A percentile compares a stretch with the other conserved stretches of the same genome.
Evolutionary conservation across 208 protist species (phyloP).

Genomic region (Leishmania tarentolae): DNA sequence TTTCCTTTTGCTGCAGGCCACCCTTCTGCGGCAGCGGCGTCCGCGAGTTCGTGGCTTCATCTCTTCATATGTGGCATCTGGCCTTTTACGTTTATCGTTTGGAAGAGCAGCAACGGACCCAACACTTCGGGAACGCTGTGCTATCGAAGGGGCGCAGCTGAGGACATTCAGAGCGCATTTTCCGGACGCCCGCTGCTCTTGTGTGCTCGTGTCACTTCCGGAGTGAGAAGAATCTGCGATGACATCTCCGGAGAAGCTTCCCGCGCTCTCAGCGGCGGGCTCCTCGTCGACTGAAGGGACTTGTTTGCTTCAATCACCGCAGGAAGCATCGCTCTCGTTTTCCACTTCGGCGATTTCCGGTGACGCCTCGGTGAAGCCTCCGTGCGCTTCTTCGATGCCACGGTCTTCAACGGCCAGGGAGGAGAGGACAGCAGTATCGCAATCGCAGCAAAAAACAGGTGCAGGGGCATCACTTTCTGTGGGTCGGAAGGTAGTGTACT

Average conservation of each 20-base stretch:
- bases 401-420: not conserved
- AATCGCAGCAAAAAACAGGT: not conserved
- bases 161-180: not conserved
- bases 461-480: not conserved
- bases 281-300: not conserved
- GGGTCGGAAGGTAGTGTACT: conserved; percentile 66
- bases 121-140: not conserved
- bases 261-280: not conserved
- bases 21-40: not conserved
- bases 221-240: not conserved
- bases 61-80: not conserved
- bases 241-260: not conserved
- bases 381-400: not conserved
- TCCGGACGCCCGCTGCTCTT: not conserved
- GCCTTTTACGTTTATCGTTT: not conserved
- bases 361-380: not conserved
- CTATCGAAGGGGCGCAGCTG: not conserved
- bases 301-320: not conserved
- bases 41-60: not conserved
- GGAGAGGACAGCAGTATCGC: not conserved
- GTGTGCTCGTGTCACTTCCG: not conserved
- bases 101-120: not conserved
- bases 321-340: not conserved
- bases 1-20: not conserved
- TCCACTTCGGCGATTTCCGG: not conserved